phyloP scores from a whole-genome alignment of 768 basidiomycete genomes.

The Serendipita indica region DNA sequence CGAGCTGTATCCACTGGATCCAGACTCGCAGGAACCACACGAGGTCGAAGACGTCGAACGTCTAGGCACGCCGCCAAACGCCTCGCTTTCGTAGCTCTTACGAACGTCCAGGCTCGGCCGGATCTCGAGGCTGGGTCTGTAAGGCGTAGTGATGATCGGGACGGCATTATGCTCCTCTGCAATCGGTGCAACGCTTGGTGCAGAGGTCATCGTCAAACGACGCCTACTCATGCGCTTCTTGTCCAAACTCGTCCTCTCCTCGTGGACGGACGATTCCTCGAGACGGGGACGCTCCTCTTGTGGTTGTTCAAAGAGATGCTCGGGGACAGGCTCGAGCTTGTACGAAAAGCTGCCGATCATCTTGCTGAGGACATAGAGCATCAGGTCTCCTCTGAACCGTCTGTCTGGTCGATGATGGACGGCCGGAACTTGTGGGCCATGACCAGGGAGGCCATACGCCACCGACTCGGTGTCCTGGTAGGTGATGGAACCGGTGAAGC shows the following conservation, averaged over 20 bases:
- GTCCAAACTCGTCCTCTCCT: background rate
- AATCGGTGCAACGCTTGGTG: background rate
- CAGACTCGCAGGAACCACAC: background rate
- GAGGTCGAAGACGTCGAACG: background rate
- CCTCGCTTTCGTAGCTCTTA: background rate
- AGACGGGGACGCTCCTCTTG: background rate
- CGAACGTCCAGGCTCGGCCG: background rate
- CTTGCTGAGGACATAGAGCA: constrained; percentile 1
- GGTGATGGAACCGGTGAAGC: background rate
- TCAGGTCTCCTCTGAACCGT: constrained; percentile 1
- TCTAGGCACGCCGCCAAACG: background rate
- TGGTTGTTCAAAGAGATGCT: background rate
- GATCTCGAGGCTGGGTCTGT: background rate
- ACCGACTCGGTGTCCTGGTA: background rate
- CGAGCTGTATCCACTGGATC: background rate
- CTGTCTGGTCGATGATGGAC: constrained; percentile 1
- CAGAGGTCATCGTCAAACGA: background rate
- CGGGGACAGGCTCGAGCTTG: background rate
- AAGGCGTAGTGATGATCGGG: background rate
- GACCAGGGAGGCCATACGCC: background rate
- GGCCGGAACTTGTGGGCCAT: background rate
- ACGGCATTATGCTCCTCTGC: background rate
- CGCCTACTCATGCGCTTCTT: background rate
- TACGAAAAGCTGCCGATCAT: constrained; percentile 9
- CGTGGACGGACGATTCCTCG: background rate